Evolutionary conservation across 2,329 filamentous ascomycete species (phyloP).

Genomic region (Phialophora macrospora): DNA sequence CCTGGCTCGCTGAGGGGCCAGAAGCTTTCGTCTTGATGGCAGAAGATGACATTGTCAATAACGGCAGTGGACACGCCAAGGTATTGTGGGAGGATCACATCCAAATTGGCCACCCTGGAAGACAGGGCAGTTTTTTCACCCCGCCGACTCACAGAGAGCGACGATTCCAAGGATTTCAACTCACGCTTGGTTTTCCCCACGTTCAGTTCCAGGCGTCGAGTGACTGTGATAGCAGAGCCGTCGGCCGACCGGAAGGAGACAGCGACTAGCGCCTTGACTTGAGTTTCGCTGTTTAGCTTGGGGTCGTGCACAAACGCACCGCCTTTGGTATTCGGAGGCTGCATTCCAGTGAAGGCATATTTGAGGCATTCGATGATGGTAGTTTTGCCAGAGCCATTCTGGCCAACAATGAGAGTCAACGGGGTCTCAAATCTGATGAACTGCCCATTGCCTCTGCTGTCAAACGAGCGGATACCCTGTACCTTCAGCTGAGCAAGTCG

Average conservation of each 20-base stretch:
- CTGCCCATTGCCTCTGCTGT: slow-evolving; percentile 69
- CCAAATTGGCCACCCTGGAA: slow-evolving; percentile 77
- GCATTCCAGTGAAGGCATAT: slow-evolving; percentile 92
- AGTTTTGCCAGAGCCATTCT: slow-evolving; percentile 97
- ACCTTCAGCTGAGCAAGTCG: slow-evolving; percentile 90
- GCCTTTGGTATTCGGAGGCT: slow-evolving; percentile 82
- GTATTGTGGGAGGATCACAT: slow-evolving; percentile 80
- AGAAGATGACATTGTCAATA: slow-evolving; percentile 95
- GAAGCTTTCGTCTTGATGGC: slow-evolving; percentile 94
- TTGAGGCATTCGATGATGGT: slow-evolving; percentile 99
- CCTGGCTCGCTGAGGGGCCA: slow-evolving; percentile 94
- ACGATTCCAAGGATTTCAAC: slow-evolving; percentile 84
- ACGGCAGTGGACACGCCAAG: slow-evolving; percentile 89
- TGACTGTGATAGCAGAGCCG: slow-evolving; percentile 78
- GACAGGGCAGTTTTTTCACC: slow-evolving; percentile 81
- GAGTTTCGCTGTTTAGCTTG: slow-evolving; percentile 82
- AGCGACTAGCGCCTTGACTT: slow-evolving; percentile 89
- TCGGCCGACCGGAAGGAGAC: slow-evolving; percentile 81
- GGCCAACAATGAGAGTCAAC: slow-evolving; percentile 92
- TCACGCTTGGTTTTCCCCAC: slow-evolving; percentile 78
- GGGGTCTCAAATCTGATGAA: slow-evolving; percentile 87
- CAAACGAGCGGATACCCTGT: slow-evolving; percentile 84
- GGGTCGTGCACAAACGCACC: slow-evolving; percentile 97
- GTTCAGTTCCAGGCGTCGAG: slow-evolving; percentile 81
- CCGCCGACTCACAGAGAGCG: slow-evolving; percentile 71